phyloP scores from a whole-genome alignment of 805 yeast species.

The Kazachstania viticola region DNA sequence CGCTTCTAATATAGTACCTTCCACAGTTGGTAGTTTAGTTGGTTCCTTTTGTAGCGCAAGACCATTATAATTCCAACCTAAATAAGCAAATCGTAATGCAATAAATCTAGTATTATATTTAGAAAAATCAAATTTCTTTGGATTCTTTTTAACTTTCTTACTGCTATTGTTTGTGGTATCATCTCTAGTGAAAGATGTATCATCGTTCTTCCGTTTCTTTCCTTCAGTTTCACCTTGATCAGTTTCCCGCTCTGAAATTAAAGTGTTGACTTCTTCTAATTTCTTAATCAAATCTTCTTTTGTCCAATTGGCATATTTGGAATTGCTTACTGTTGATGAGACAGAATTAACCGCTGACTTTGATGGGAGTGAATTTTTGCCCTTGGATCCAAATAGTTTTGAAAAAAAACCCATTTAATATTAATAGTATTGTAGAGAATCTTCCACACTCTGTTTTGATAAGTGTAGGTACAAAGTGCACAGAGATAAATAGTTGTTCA shows the following conservation, averaged over 20 bases:
- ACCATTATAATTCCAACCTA: slow-evolving; percentile 94
- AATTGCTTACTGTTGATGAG: slow-evolving; percentile 3
- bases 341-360: neutral
- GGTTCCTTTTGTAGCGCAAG: slow-evolving; percentile 69
- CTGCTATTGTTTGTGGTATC: slow-evolving; percentile 4
- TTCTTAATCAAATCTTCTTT: slow-evolving; percentile 51
- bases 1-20: slow-evolving; percentile 62
- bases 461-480: neutral
- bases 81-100: slow-evolving; percentile 74
- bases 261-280: slow-evolving; percentile 33
- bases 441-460: neutral
- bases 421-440: too few relatives aligned
- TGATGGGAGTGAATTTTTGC: slow-evolving; percentile 1
- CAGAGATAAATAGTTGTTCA: neutral
- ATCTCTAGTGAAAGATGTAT: neutral
- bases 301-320: slow-evolving; percentile 49
- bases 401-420: slow-evolving; percentile 11
- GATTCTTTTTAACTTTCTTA: slow-evolving; percentile 23
- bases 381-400: slow-evolving; percentile 8
- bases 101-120: slow-evolving; percentile 54
- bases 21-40: slow-evolving; percentile 80
- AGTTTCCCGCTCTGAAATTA: neutral
- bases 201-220: slow-evolving; percentile 3
- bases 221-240: neutral
- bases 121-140: slow-evolving; percentile 51